Percentiles rank a stretch among this genome's conserved stretches.
These are phyloP conservation scores for Populus trichocarpa DNA, from an alignment of 441 rosid species.

Conservation along the genomic window DNA sequence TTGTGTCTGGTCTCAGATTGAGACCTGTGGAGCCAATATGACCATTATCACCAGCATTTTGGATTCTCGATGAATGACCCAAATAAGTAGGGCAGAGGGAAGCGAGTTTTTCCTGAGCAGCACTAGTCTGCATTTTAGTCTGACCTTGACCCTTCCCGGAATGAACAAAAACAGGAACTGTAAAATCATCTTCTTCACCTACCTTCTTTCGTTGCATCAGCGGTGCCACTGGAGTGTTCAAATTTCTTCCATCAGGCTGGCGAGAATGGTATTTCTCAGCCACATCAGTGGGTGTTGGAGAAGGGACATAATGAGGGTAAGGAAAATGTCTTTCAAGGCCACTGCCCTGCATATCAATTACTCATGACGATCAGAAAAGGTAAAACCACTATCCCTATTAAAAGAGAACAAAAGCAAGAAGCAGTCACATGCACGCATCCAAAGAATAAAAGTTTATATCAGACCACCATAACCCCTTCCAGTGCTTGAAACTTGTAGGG, in stretches of 20 bases:
- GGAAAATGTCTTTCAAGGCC: conserved; percentile 37
- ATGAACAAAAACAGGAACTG: conserved; percentile 62
- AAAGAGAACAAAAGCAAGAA: not conserved
- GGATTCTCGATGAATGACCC: conserved; percentile 15
- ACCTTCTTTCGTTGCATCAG: conserved; percentile 42
- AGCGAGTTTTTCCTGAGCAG: conserved; percentile 25
- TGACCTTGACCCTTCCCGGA: conserved; percentile 34
- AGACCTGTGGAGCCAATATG: conserved; percentile 18
- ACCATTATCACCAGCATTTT: conserved; percentile 19
- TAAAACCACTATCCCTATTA: not conserved
- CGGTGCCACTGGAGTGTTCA: conserved; percentile 28
- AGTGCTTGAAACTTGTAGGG: not conserved
- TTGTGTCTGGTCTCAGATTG: conserved; percentile 25
- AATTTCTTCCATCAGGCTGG: conserved; percentile 33
- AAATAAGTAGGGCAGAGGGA: conserved; percentile 16
- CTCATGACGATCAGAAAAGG: not conserved
- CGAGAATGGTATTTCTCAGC: conserved; percentile 36
- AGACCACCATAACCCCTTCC: not conserved
- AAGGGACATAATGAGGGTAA: conserved; percentile 28
- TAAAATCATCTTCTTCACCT: conserved; percentile 69
- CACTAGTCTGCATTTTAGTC: conserved; percentile 27
- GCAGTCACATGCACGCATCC: not conserved
- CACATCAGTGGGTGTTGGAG: conserved; percentile 25
- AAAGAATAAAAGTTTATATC: not conserved
- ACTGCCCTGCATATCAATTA: conserved; percentile 38